phyloP scores from a whole-genome alignment of 2,329 filamentous ascomycete genomes.

The Trichophyton schoenleinii region DNA sequence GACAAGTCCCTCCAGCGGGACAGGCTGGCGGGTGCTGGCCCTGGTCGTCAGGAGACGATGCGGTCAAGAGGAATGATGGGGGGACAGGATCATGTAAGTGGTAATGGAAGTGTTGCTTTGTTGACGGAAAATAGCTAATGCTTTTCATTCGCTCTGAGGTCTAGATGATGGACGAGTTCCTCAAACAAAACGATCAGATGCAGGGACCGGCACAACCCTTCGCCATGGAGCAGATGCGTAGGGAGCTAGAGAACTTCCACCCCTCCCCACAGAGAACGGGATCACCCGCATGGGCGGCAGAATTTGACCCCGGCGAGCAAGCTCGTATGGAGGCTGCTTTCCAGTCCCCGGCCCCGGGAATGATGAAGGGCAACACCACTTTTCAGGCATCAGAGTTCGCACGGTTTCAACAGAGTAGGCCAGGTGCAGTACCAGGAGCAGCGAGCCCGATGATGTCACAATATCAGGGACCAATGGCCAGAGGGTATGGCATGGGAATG shows the following conservation, averaged over 20 bases:
- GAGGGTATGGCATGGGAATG: constrained; percentile 24
- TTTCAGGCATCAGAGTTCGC: constrained; percentile 81
- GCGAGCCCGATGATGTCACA: constrained; percentile 40
- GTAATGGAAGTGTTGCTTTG: neutral
- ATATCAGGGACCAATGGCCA: constrained; percentile 23
- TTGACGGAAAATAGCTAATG: constrained; percentile 13
- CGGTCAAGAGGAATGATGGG: constrained; percentile 56
- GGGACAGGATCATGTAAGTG: constrained; percentile 57
- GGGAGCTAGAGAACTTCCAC: constrained; percentile 46
- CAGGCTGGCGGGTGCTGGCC: constrained; percentile 63
- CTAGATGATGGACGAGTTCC: constrained; percentile 86
- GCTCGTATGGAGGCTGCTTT: constrained; percentile 59
- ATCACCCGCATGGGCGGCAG: constrained; percentile 50
- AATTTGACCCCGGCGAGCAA: constrained; percentile 52
- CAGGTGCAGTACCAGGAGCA: constrained; percentile 41
- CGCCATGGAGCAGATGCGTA: constrained; percentile 54
- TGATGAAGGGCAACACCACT: constrained; percentile 38
- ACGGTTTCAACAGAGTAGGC: constrained; percentile 63
- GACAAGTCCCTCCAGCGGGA: constrained; percentile 92
- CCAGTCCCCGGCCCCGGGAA: constrained; percentile 39
- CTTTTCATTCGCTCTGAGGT: constrained; percentile 9
- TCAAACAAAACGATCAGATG: constrained; percentile 60
- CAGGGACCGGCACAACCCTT: constrained; percentile 45
- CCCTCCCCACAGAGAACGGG: constrained; percentile 38
- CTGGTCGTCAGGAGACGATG: constrained; percentile 63